Evolutionary conservation across 2,329 filamentous ascomycete species (phyloP).

Genomic region (Cladophialophora yegresii): DNA sequence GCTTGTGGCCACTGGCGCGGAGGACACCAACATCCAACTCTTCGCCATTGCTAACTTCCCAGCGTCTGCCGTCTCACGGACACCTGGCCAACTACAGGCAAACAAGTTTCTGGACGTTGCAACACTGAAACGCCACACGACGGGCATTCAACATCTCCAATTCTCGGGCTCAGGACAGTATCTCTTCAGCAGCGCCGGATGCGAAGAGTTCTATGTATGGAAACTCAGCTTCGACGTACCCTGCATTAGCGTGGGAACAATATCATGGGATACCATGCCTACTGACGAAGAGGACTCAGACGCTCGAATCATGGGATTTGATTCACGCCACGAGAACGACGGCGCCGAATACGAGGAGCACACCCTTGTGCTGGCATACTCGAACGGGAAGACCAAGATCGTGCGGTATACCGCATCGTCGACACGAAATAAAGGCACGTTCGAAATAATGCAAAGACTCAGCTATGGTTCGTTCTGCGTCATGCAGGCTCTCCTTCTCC

Average conservation of each 20-base stretch:
- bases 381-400: slow-evolving; percentile 74
- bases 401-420: slow-evolving; percentile 45
- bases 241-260: slow-evolving; percentile 55
- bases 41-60: slow-evolving; percentile 44
- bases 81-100: slow-evolving; percentile 29
- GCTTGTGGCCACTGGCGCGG: slow-evolving; percentile 67
- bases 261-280: slow-evolving; percentile 55
- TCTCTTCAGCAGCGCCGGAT: slow-evolving; percentile 82
- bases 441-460: slow-evolving; percentile 22
- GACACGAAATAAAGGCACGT: slow-evolving; percentile 16
- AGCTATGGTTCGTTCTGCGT: slow-evolving; percentile 31
- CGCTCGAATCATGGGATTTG: slow-evolving; percentile 79
- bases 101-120: slow-evolving; percentile 17
- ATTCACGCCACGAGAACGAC: slow-evolving; percentile 42
- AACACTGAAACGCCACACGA: slow-evolving; percentile 73
- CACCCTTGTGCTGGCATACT: slow-evolving; percentile 72
- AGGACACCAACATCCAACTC: slow-evolving; percentile 75
- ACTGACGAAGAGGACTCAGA: slow-evolving; percentile 59
- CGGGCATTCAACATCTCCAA: slow-evolving; percentile 76
- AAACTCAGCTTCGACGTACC: slow-evolving; percentile 58
- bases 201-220: slow-evolving; percentile 91
- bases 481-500: slow-evolving; percentile 46
- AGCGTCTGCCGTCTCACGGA: slow-evolving; percentile 14
- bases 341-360: slow-evolving; percentile 43
- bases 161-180: slow-evolving; percentile 69